Percentiles rank a stretch among this genome's conserved stretches.
These are phyloP conservation scores for Apiotrichum veenhuisii DNA, from an alignment of 1,284 basidiomycete genomes.

Conservation along the genomic window DNA sequence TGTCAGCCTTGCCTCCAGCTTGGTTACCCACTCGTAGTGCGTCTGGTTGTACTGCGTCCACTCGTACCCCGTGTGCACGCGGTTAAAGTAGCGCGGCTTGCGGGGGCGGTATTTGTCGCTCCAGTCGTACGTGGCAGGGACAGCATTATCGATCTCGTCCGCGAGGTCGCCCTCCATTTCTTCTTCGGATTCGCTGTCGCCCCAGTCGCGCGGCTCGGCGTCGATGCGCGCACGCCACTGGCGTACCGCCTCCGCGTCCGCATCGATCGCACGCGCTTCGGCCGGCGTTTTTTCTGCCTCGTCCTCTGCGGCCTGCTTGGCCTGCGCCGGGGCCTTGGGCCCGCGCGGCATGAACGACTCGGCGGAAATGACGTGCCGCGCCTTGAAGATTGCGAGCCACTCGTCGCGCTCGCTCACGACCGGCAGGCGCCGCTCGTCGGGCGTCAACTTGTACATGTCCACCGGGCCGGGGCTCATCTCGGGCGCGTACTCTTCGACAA, in stretches of 20 bases:
- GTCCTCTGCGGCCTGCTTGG: not conserved
- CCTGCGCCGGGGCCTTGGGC: not conserved
- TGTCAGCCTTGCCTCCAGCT: not conserved
- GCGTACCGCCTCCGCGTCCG: conserved; percentile 75
- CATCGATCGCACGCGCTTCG: not conserved
- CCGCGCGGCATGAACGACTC: conserved; percentile 71
- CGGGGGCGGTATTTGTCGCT: conserved; percentile 98
- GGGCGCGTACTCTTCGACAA: conserved; percentile 67
- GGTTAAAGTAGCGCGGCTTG: conserved; percentile 98
- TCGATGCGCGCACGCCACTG: conserved; percentile 65
- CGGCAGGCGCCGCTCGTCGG: conserved; percentile 73
- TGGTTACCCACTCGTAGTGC: conserved; percentile 79
- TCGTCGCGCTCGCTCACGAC: conserved; percentile 69
- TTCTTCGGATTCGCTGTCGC: conserved; percentile 62
- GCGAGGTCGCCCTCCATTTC: conserved; percentile 69
- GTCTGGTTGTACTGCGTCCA: conserved; percentile 99
- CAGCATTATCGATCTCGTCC: conserved; percentile 53
- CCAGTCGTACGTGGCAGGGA: conserved; percentile 75
- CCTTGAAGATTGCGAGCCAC: conserved; percentile 50
- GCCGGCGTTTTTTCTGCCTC: not conserved
- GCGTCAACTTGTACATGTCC: conserved; percentile 64
- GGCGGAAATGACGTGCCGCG: conserved; percentile 70
- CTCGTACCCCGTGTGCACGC: conserved; percentile 99
- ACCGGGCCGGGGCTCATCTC: conserved; percentile 75
- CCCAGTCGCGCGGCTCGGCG: conserved; percentile 32